Evolutionary conservation across 331 rosid species (phyloP), one percentile per base, ranked within the genome.

Genomic region (Erythrophleum ivorense): DNA sequence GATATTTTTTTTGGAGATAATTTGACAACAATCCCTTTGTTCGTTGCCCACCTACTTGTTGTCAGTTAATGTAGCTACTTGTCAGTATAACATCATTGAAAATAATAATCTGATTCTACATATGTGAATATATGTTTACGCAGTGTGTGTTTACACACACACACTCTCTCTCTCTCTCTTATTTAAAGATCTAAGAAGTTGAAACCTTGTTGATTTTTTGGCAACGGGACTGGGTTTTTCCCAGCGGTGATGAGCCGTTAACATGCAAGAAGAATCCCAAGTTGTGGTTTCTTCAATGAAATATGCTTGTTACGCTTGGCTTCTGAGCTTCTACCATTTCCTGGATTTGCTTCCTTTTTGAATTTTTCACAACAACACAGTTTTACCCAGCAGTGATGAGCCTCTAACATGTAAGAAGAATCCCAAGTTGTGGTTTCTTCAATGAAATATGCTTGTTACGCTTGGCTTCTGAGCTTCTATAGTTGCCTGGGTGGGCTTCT

Each of bases 401-500:
- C 81, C 74, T 54, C 71, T 91, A 88, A 87, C 91, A 87, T 57
- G 77, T 87, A 84, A 88, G 90, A 71, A 88, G 87, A 76, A 54
- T 66, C 81, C 83, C 58, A 34, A 16, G 3, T 43, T 48, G 80
- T 24, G 83, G 75, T 14, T 85, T 83, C 84, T 85, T 83, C 87
- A 33, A n/a, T 86, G 90, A 87, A 84, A 85, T 86, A 18, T 59
- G 0, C 79, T 64, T 88, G 84, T 81, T 83, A 86, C 88, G 86
- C 90, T 85, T 90, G 89, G 90, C 89, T 86, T 90, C 91, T 88
- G 86, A 87, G 88, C 88, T 81, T 74, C 8, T 38, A 67, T 33
- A 2, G 0, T 33, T 31, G 2, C 16, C 0, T 55, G 19, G 50
- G 40, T 57, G 38, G 59, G 19, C 52, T 62, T 43, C 34, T 6